Evolutionary conservation across 164 flowering plant genomes (phyloP), one percentile per base, ranked within the genome.

Genomic region (Litsea cubeba): DNA sequence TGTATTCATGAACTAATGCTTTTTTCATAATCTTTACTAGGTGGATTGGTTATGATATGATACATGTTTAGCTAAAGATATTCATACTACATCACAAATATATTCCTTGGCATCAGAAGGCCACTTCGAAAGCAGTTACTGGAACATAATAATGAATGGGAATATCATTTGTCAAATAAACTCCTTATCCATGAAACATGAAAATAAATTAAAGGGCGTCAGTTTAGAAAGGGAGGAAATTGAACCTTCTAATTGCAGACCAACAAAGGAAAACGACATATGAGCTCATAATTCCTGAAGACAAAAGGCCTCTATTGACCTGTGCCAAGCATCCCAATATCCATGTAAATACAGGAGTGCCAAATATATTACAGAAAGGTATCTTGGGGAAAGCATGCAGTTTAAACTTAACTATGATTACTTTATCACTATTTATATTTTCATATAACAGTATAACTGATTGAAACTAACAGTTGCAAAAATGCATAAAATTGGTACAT

Each of bases 191-290:
- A 57, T 5, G 71, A 28, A 71, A 22, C 30, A 51, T 63, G 14
- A 30, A 30, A 63, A 40, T 8, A 7, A 66, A 66, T 28, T 20
- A 18, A 32, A 66, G 8, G 12, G 49, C 22, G 2, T 24, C 10
- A 28, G 3, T 51, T 28, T 17, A 30, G 32, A 24, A 69, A 4
- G 64, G 15, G 70, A 50, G 50, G 65, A 12, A 22, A 22, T 46
- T 78, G 75, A 62, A 89, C 97, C 98, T 95, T 86, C 93, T 83
- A 68, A 95, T 86, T 65, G 98, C 97, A 80, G 89, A 88, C 98
- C 98, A 95, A 74, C 97, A 95, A 46, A 95, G 90, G 81, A 88
- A 95, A 72, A 92, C 92, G 75, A 90, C 74, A 69, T 95, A 92
- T 2, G 90, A 81, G 60, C 93, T 93, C 97, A 95, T 92, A 58